phyloP scores from a whole-genome alignment of 345 rosid species.

The Populus deltoides region DNA sequence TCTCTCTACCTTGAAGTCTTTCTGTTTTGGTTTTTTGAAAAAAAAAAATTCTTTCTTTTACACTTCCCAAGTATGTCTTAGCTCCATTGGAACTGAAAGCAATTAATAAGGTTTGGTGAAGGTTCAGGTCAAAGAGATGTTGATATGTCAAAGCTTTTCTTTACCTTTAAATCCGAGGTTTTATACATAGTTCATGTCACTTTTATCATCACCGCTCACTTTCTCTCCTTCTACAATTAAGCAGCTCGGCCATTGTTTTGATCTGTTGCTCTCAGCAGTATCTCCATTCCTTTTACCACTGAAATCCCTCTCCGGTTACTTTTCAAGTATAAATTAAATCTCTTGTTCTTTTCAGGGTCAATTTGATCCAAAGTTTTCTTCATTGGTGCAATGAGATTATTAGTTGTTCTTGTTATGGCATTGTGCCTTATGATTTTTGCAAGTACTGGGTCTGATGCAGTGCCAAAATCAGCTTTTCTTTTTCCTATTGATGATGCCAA shows the following conservation, averaged over 20 bases:
- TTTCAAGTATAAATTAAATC: not conserved
- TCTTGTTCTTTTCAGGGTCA: not conserved
- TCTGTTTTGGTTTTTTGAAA: not conserved
- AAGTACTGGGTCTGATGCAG: constrained; percentile 12
- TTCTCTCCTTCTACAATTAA: not conserved
- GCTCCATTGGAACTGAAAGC: constrained; percentile 13
- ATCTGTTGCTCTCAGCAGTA: too few species aligned
- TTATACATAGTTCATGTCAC: constrained; percentile 18
- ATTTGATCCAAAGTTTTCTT: not conserved
- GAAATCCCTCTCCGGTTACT: not conserved
- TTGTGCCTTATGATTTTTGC: constrained; percentile 13
- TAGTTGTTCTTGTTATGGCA: constrained; percentile 11
- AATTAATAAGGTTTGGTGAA: constrained; percentile 33
- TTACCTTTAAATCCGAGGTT: constrained; percentile 21
- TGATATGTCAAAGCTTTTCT: constrained; percentile 17
- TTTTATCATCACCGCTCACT: not conserved
- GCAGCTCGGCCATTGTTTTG: not conserved
- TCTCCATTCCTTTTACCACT: constrained; percentile 30
- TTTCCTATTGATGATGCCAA: not conserved
- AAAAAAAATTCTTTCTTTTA: not conserved
- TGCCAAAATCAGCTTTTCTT: constrained; percentile 8
- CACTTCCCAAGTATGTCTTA: not conserved
- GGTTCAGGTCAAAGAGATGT: constrained; percentile 18
- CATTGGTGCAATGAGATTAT: constrained; percentile 24
- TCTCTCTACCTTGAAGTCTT: not conserved